These are phyloP conservation scores for Sporodiniella umbellata DNA, from an alignment of 371 early-diverging fungal species.

Conservation along the genomic window DNA sequence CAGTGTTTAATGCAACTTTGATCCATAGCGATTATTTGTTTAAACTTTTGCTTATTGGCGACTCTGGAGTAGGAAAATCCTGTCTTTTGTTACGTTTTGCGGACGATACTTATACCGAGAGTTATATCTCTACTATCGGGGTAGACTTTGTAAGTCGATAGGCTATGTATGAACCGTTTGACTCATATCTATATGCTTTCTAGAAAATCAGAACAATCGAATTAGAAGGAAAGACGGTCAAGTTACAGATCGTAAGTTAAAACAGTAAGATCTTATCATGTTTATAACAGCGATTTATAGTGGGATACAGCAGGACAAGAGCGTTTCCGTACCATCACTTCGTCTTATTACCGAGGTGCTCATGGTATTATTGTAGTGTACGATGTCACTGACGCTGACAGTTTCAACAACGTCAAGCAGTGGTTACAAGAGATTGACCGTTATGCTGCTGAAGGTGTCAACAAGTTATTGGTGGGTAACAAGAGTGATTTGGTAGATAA, in stretches of 20 bases:
- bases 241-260: slow-evolving; percentile 93
- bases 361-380: slow-evolving; percentile 99
- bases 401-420: slow-evolving; percentile 87
- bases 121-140: slow-evolving; percentile 98
- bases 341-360: slow-evolving; percentile 98
- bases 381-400: slow-evolving; percentile 96
- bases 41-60: slow-evolving; percentile 98
- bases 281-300: too few relatives aligned
- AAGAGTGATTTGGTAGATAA: slow-evolving; percentile 96
- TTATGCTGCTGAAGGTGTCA: slow-evolving; percentile 66
- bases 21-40: slow-evolving; percentile 90
- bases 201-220: slow-evolving; percentile 99
- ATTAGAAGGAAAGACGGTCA: slow-evolving; percentile 96
- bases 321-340: slow-evolving; percentile 98
- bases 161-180: too few relatives aligned
- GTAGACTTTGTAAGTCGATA: slow-evolving; percentile 87
- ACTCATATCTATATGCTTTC: too few relatives aligned
- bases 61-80: slow-evolving; percentile 99
- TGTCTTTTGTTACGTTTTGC: slow-evolving; percentile 97
- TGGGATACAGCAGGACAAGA: slow-evolving; percentile 99
- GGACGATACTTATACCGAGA: slow-evolving; percentile 97
- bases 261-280: too few relatives aligned
- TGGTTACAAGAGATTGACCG: slow-evolving; percentile 98
- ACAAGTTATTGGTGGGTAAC: slow-evolving; percentile 98
- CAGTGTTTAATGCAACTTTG: too few relatives aligned